Conservation (phyloP, 2,329 filamentous ascomycete genomes). For the Colletotrichum cereale region DNA sequence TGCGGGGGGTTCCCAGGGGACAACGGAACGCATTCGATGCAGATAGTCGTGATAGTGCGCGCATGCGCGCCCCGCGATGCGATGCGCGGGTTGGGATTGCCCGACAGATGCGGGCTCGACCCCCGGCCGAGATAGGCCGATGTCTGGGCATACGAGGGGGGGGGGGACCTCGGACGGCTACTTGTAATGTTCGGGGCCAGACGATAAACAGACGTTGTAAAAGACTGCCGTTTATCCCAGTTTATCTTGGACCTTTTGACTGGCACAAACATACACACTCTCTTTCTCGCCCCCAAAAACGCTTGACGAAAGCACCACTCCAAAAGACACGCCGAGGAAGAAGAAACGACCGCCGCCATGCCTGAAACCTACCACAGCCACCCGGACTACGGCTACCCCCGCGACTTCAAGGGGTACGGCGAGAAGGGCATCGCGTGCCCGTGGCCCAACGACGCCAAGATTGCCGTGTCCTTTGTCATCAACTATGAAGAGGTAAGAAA, state of each 20-base stretch:
- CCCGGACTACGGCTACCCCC: conserved; percentile 48
- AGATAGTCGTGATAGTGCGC: conserved; percentile 11
- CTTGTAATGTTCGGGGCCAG: neutral
- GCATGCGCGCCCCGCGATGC: neutral
- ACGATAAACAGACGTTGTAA: neutral
- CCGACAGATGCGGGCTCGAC: neutral
- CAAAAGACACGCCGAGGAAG: no score
- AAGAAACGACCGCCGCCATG: conserved; percentile 36
- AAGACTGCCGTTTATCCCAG: neutral
- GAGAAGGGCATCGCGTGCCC: conserved; percentile 51
- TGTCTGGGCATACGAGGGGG: neutral
- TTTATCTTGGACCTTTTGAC: no score
- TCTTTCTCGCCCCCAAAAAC: neutral
- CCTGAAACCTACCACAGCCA: conserved; percentile 46
- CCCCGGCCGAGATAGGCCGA: conserved; percentile 19
- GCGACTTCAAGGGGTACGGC: conserved; percentile 55
- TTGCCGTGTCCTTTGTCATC: conserved; percentile 60
- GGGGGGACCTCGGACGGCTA: neutral
- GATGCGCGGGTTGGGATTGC: neutral
- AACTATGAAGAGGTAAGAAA: conserved; percentile 62
- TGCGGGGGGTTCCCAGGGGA: neutral
- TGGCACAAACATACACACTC: no score
- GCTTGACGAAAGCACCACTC: no score
- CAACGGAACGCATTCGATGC: neutral
- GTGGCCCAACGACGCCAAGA: conserved; percentile 57